Evolutionary conservation across 2,329 filamentous ascomycete species (phyloP), one percentile per base, ranked within the genome.

Genomic region (Ophiosphaerella korrae): DNA sequence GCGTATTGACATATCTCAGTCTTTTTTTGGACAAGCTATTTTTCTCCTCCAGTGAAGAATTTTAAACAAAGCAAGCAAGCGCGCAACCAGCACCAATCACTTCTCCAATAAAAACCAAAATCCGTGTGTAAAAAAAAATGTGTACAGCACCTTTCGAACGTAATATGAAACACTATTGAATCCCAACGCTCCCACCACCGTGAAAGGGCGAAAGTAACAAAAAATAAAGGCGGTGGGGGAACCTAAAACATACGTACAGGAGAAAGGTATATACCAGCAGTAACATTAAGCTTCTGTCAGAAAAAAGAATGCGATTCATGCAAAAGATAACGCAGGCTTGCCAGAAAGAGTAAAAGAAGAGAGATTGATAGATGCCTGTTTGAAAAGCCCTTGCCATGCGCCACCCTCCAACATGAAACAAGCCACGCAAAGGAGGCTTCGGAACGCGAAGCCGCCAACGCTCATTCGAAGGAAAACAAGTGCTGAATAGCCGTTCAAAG

Each of bases 181-280:
- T 43, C 41, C 41, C 18, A 6, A 11, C 3, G 7, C 26, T 6
- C 26, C 41, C 14, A 43, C 29, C 40, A 1, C 31, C 18, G 14
- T 42, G 7, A 9, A 34, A 42, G 40, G 11, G 26, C 14, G 21
- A 31, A 33, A 21, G 18, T 21, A 3, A 11, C 6, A 11, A 40
- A 48, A 36, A 41, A 26, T 13, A 12, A 21, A 35, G 32, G 33
- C 12, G 13, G 7, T 11, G 9, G 26, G 33, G 14, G 48, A 18
- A 8, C 7, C 14, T 16, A 26, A 58, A 60, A 64, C 41, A 62
- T 69, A 69, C 45, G 57, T 72, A 70, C 68, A 72, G 58, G 42
- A 48, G 69, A 72, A 71, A 58, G 67, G 66, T 71, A 71, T 71
- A 71, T 68, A 64, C 58, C 54, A 59, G 56, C 58, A 61, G 56